These are phyloP conservation scores for Ascocoryne sarcoides DNA, from an alignment of 2,329 filamentous ascomycete genomes.

Conservation along the genomic window DNA sequence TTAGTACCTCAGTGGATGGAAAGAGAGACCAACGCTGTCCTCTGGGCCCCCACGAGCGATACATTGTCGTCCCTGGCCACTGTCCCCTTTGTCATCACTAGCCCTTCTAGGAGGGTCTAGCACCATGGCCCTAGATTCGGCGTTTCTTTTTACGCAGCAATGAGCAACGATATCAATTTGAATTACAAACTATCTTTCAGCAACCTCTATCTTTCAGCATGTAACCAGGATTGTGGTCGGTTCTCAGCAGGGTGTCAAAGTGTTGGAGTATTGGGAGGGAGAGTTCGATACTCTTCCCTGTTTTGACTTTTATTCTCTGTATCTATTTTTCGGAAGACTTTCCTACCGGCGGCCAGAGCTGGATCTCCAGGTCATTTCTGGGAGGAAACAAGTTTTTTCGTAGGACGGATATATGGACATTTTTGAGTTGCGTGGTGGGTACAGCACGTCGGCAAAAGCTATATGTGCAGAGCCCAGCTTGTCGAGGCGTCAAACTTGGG, in stretches of 20 bases:
- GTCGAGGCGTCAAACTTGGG: background rate
- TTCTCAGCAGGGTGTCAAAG: background rate
- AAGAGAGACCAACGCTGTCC: conserved; percentile 49
- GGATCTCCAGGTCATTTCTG: background rate
- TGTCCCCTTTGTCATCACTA: conserved; percentile 42
- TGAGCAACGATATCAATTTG: background rate
- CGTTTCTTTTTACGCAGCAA: background rate
- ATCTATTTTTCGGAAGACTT: background rate
- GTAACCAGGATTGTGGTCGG: background rate
- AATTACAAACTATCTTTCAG: background rate
- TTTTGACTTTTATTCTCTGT: background rate
- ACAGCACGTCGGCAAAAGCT: background rate
- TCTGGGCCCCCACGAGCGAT: conserved; percentile 62
- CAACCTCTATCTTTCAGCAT: background rate
- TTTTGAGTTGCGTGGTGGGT: background rate
- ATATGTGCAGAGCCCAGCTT: background rate
- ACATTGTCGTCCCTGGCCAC: conserved; percentile 59
- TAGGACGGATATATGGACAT: background rate
- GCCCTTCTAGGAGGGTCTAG: background rate
- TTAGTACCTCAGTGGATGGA: conserved; percentile 60
- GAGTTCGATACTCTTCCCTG: background rate
- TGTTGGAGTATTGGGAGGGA: background rate
- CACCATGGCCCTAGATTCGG: background rate
- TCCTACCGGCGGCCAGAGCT: background rate
- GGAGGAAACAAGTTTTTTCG: background rate